These are phyloP conservation scores for Fraxinus floribunda DNA, from an alignment of 305 asterid genomes.

Conservation along the genomic window DNA sequence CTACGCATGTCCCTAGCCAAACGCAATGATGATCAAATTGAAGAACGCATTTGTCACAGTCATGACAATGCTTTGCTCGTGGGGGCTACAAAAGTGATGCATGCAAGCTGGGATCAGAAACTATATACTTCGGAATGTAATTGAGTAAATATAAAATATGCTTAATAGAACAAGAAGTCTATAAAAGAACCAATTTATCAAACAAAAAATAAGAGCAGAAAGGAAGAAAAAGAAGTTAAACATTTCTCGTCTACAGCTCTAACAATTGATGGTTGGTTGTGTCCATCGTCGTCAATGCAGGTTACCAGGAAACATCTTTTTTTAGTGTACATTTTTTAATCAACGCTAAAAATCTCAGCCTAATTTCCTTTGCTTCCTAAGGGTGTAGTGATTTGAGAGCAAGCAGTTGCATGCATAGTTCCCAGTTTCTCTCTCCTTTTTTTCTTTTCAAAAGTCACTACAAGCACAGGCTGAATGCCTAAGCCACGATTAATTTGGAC, in stretches of 20 bases:
- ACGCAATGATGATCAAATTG: slow-evolving; percentile 99
- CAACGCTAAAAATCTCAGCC: neutral
- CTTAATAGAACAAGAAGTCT: neutral
- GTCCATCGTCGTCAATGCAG: neutral
- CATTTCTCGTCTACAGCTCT: neutral
- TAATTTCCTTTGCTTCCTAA: neutral
- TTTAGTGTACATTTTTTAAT: neutral
- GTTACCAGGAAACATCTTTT: neutral
- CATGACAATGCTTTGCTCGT: slow-evolving; percentile 92
- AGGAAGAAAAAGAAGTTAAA: neutral
- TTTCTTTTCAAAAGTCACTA: neutral
- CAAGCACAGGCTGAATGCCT: neutral
- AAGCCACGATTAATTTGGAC: neutral
- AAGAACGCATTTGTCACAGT: slow-evolving; percentile 95
- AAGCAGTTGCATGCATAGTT: neutral
- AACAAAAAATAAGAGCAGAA: neutral
- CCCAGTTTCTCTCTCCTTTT: neutral
- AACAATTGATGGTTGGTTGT: neutral
- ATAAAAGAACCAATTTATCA: neutral
- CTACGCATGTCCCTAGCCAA: slow-evolving; percentile 97
- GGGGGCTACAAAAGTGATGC: slow-evolving; percentile 73
- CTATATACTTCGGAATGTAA: neutral
- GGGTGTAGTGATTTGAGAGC: neutral
- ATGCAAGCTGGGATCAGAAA: slow-evolving; percentile 25
- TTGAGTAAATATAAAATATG: neutral